Evolutionary conservation across 805 yeast genomes (phyloP).

Genomic region (Cephaloascus albidus): DNA sequence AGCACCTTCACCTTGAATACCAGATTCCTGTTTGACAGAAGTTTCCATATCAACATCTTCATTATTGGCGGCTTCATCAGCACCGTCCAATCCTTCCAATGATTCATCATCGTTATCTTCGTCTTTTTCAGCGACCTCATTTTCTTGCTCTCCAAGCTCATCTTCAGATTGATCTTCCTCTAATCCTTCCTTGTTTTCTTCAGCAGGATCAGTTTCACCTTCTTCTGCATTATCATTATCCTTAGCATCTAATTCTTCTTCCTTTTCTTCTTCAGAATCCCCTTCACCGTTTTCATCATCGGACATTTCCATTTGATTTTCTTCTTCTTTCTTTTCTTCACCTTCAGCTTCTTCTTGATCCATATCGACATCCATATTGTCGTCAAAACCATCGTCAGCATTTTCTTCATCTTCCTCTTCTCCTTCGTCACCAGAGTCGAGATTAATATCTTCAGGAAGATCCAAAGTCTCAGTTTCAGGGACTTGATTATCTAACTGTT

Average conservation of each 20-base stretch:
- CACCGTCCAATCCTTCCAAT: slow-evolving; percentile 48
- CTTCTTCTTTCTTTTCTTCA: slow-evolving; percentile 18
- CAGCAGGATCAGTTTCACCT: slow-evolving; percentile 11
- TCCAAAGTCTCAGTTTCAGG: slow-evolving; percentile 85
- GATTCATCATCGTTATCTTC: slow-evolving; percentile 18
- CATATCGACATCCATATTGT: slow-evolving; percentile 13
- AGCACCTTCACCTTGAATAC: slow-evolving; percentile 55
- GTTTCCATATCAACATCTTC: slow-evolving; percentile 47
- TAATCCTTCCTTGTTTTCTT: slow-evolving; percentile 14
- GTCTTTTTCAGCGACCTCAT: slow-evolving; percentile 23
- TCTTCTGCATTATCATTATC: slow-evolving; percentile 9
- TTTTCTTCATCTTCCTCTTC: slow-evolving; percentile 35
- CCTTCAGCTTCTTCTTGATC: slow-evolving; percentile 18
- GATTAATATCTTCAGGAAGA: slow-evolving; percentile 83
- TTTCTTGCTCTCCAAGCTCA: slow-evolving; percentile 16
- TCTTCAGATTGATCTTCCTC: slow-evolving; percentile 8
- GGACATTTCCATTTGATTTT: slow-evolving; percentile 18
- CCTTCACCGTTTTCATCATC: slow-evolving; percentile 7
- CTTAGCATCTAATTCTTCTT: slow-evolving; percentile 10
- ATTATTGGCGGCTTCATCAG: slow-evolving; percentile 24
- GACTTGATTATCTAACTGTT: slow-evolving; percentile 61
- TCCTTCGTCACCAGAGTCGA: slow-evolving; percentile 68
- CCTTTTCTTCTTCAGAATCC: slow-evolving; percentile 8
- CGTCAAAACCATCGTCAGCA: slow-evolving; percentile 23
- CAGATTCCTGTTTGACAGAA: slow-evolving; percentile 50